Evolutionary conservation across 225 moss, liverwort and hornwort species (phyloP).

Genomic region (Straminergon stramineum): DNA sequence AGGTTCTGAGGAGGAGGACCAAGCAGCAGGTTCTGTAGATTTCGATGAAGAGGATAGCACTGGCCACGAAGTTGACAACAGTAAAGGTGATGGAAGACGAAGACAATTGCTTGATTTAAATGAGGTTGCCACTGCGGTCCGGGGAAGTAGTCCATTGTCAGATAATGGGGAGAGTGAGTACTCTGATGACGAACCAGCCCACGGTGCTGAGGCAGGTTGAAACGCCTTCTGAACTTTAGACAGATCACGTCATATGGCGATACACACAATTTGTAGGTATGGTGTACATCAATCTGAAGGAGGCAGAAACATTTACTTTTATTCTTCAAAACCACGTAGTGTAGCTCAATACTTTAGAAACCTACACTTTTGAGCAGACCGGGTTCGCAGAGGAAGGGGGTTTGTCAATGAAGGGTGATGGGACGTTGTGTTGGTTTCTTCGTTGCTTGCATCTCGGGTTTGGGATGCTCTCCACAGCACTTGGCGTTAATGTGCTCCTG

Average conservation of each 20-base stretch:
- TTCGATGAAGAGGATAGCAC: conserved; percentile 31
- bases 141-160: conserved; percentile 46
- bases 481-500: neutral
- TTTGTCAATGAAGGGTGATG: neutral
- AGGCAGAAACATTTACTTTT: conserved; percentile 1
- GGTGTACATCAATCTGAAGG: conserved; percentile 11
- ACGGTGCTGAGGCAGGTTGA: conserved; percentile 34
- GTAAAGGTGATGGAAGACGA: conserved; percentile 20
- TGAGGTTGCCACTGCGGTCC: conserved; percentile 56
- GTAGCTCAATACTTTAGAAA: neutral
- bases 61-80: conserved; percentile 17
- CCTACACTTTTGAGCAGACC: neutral
- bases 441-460: neutral
- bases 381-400: neutral
- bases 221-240: conserved; percentile 1
- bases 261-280: conserved; percentile 5
- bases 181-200: conserved; percentile 47
- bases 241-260: neutral
- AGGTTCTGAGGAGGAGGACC: conserved; percentile 1
- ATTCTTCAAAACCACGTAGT: neutral
- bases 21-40: conserved; percentile 36
- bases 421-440: neutral
- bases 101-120: conserved; percentile 80
- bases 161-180: conserved; percentile 52
- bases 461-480: neutral